These are phyloP conservation scores for Zoysia japonica DNA, from an alignment of 176 grass and related monocot species.

Conservation along the genomic window DNA sequence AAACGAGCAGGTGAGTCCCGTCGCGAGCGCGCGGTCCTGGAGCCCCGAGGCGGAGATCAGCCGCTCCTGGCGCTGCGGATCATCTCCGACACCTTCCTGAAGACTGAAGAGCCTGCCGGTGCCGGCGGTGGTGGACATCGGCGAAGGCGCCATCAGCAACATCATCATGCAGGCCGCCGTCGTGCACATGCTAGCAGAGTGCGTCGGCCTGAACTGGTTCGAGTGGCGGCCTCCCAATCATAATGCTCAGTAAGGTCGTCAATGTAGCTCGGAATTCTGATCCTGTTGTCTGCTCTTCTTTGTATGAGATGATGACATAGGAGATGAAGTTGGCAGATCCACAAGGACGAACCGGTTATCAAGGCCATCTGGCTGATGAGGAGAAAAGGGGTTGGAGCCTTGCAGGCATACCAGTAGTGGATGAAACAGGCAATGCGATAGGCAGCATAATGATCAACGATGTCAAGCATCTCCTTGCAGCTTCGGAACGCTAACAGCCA, in stretches of 20 bases:
- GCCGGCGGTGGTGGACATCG: constrained; percentile 87
- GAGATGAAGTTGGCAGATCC: constrained; percentile 45
- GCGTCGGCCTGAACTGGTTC: constrained; percentile 86
- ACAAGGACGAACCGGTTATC: constrained; percentile 81
- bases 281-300: background rate
- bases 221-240: constrained; percentile 85
- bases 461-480: constrained; percentile 83
- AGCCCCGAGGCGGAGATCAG: constrained; percentile 93
- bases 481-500: constrained; percentile 65
- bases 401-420: constrained; percentile 83
- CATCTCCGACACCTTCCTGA: constrained; percentile 92
- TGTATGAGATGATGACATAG: background rate
- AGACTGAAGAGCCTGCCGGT: constrained; percentile 98
- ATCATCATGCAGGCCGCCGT: constrained; percentile 82
- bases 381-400: constrained; percentile 79
- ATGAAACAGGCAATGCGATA: constrained; percentile 55
- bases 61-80: constrained; percentile 92
- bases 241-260: constrained; percentile 60
- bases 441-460: constrained; percentile 98
- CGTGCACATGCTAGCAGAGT: constrained; percentile 96
- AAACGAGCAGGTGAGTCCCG: constrained; percentile 35
- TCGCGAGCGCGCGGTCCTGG: constrained; percentile 57
- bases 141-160: constrained; percentile 85
- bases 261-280: constrained; percentile 43
- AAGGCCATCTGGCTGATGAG: constrained; percentile 90